Base-by-base conservation (phyloP, 202 grass and related monocot genomes). In the Thinopyrum obtusiflorum region DNA sequence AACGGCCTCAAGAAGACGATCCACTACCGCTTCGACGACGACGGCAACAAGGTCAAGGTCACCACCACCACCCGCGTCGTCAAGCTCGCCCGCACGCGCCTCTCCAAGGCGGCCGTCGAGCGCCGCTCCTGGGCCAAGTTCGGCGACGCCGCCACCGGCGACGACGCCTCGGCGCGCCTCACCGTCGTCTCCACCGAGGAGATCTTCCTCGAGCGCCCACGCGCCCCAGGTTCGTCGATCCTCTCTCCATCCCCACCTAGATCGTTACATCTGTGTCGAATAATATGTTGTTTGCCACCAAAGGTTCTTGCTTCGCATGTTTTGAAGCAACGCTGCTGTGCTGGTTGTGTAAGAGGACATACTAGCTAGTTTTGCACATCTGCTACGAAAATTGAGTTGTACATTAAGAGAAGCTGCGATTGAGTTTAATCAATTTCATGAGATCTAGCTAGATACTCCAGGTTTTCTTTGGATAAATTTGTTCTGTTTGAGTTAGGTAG, bases 11-110 rank as follows among this genome's bases (percentile, higher is more conserved):
- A 76, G 80, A 88, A 40, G 77, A 85, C 83, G 53, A 87, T 92
- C 40, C 87, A 93, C 83, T 97, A 90, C 66, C 69, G 84, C 55
- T 90, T 97, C 78, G 89, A 97, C 63, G 91, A 87, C 8, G 85
- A 90, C 1, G 89, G 89, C 60, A 90, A 90, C 83, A 97, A 90
- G 94, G 88, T 97, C 18, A 91, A 90, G 89, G 86, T 97, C 36
- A 88, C 78, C 31, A 93, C 89, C 39, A 93, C 91, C 73, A 90
- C 86, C 33, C 86, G 87, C 62, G 82, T 88, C 60, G 76, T 91
- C 39, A 97, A 88, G 77, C 82, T 97, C 28, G 86, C 87, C 11
- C 86, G 86, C 53, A 83, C 89, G 2, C 86, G 92, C 35, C 84
- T 91, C 77, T 80, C 83, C 80, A 86, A 72, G 83, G 77, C 80